Base-by-base conservation (phyloP, 2,329 filamentous ascomycete genomes). In the Rachicladosporium sp. region DNA sequence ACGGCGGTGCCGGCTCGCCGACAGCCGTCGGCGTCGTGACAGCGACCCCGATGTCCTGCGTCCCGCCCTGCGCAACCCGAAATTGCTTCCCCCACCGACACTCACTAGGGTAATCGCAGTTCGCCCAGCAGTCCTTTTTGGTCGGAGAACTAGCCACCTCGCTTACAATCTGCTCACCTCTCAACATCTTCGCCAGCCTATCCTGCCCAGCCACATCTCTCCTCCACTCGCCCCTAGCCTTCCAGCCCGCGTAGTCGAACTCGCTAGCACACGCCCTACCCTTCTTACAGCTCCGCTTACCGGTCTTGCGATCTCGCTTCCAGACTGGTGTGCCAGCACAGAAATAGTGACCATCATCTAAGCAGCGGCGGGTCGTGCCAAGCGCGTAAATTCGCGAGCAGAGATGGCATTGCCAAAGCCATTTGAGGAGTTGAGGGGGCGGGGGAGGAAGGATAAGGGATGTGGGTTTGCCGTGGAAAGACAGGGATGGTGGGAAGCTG, bases 181-280 rank as follows among this genome's bases (percentile, higher is more conserved):
- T 15, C 6, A 51, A 35, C 6, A 45, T 48, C 31, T 54, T 49
- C 6, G 52, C 48, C 10, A 50, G 48, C 6, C 48, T 45, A 13
- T 43, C 40, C 13, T 47, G 45, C 35, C 51, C 49, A 11, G 35
- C 38, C 8, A 56, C 43, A 6, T 44, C 42, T 11, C 60, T 42
- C 37, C 56, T 51, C 70, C 70, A 73, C 3, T 54, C 47, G 2
- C 64, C 64, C 59, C 63, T 67, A 0, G 50, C 46, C 40, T 67
- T 66, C 71, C 71, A 74, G 0, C 67, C 65, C 4, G 53, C 43
- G 40, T 73, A 74, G 49, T 74, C 70, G 40, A 74, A 74, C 38
- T 71, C 67, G 31, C 61, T 66, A 0, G 54, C 53, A 44, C 71
- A 74, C 5, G 67, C 64, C 31, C 56, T 53, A 33, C 63, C 59